These are phyloP conservation scores for Penicillium tannophilum DNA, from an alignment of 495 filamentous ascomycete genomes.

Conservation along the genomic window DNA sequence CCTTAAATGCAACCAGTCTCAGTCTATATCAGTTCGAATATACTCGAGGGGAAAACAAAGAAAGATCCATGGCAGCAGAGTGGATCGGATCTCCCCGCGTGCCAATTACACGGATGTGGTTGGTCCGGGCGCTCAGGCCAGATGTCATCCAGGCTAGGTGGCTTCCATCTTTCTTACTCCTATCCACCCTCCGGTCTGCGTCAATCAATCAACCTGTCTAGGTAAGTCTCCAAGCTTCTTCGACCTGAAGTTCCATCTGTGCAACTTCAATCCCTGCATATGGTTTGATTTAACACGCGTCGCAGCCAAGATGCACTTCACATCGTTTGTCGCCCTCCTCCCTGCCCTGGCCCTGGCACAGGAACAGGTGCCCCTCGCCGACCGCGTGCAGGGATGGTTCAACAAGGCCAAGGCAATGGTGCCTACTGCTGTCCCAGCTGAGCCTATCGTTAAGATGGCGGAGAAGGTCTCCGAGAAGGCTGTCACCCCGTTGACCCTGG, in stretches of 20 bases:
- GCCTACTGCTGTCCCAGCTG: slow-evolving; percentile 52
- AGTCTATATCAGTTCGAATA: background rate
- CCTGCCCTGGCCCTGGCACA: slow-evolving; percentile 72
- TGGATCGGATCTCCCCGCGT: slow-evolving; percentile 19
- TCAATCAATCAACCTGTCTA: slow-evolving; percentile 9
- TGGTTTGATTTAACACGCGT: slow-evolving; percentile 21
- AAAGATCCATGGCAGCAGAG: background rate
- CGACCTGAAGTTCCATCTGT: slow-evolving; percentile 9
- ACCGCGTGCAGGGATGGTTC: slow-evolving; percentile 67
- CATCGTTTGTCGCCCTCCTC: slow-evolving; percentile 61
- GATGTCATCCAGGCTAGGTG: slow-evolving; percentile 20
- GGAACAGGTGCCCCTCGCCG: slow-evolving; percentile 71
- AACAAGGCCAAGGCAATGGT: slow-evolving; percentile 62
- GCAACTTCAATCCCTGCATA: slow-evolving; percentile 9
- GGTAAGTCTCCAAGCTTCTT: background rate
- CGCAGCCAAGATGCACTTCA: slow-evolving; percentile 66
- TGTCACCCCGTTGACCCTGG: slow-evolving; percentile 62
- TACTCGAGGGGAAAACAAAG: background rate
- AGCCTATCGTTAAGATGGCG: slow-evolving; percentile 53
- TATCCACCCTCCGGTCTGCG: slow-evolving; percentile 19
- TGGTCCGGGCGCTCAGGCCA: slow-evolving; percentile 32
- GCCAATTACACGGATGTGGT: slow-evolving; percentile 22
- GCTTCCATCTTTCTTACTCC: slow-evolving; percentile 13
- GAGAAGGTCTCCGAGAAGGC: slow-evolving; percentile 57
- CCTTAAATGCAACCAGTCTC: background rate